Percentiles rank a stretch among this genome's conserved stretches.
These are phyloP conservation scores for Endocalyx cinctus DNA, from an alignment of 2,329 filamentous ascomycete species.

Conservation along the genomic window DNA sequence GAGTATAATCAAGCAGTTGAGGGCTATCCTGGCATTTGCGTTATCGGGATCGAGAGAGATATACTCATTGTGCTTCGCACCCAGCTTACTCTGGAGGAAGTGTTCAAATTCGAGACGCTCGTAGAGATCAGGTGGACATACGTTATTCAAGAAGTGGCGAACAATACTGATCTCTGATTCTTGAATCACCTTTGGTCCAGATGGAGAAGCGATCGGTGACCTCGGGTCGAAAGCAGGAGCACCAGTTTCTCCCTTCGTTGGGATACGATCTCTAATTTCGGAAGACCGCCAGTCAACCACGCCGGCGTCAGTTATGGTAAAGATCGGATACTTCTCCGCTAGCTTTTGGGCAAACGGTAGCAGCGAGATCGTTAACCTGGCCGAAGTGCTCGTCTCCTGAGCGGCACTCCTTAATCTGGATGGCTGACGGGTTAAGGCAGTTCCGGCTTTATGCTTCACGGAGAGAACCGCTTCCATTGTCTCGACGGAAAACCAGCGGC, in stretches of 20 bases:
- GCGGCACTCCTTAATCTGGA: conserved; percentile 2
- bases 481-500: conserved; percentile 18
- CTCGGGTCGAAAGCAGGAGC: conserved; percentile 2
- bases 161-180: conserved; percentile 28
- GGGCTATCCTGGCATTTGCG: conserved; percentile 22
- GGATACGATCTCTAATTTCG: conserved; percentile 21
- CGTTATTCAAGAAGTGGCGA: conserved; percentile 26
- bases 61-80: conserved; percentile 22
- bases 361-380: conserved; percentile 21
- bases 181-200: conserved; percentile 17
- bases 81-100: conserved; percentile 27
- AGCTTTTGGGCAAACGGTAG: conserved; percentile 25
- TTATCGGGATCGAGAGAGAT: conserved; percentile 30
- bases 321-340: conserved; percentile 25
- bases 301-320: conserved; percentile 22
- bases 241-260: conserved; percentile 11
- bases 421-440: too few species aligned
- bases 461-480: conserved; percentile 25
- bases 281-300: conserved; percentile 23
- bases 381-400: conserved; percentile 4
- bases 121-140: conserved; percentile 29
- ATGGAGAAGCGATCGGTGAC: too few species aligned
- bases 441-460: conserved; percentile 20
- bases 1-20: conserved; percentile 22
- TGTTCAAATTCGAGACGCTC: conserved; percentile 28